These are phyloP conservation scores for Tetrastigma voinierianum DNA, from an alignment of 164 flowering plant species.

Conservation along the genomic window DNA sequence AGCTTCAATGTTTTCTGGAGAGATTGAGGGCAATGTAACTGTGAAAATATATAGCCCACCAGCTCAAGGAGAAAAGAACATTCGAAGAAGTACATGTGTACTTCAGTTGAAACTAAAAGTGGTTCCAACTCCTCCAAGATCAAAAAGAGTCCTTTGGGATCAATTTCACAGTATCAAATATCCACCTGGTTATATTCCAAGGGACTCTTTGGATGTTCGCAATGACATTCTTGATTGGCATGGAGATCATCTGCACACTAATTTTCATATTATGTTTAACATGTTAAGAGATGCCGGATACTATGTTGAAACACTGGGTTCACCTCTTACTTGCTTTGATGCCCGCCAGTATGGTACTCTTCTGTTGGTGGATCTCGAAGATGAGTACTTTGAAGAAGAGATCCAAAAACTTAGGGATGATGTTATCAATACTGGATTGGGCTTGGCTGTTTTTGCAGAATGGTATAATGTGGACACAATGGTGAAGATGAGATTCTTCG, in stretches of 20 bases:
- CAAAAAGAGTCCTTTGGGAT: slow-evolving; percentile 86
- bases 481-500: slow-evolving; percentile 98
- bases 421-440: slow-evolving; percentile 72
- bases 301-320: slow-evolving; percentile 91
- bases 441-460: slow-evolving; percentile 89
- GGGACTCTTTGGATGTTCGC: slow-evolving; percentile 98
- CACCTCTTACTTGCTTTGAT: slow-evolving; percentile 99
- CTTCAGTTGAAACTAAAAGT: slow-evolving; percentile 82
- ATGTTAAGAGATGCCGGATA: slow-evolving; percentile 93
- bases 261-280: slow-evolving; percentile 91
- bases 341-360: slow-evolving; percentile 96
- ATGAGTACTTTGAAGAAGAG: slow-evolving; percentile 88
- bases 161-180: slow-evolving; percentile 96
- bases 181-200: slow-evolving; percentile 97
- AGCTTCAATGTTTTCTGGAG: slow-evolving; percentile 82
- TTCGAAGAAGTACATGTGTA: slow-evolving; percentile 66
- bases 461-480: slow-evolving; percentile 99
- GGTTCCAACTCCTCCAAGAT: slow-evolving; percentile 86
- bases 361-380: slow-evolving; percentile 94
- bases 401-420: slow-evolving; percentile 83
- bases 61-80: slow-evolving; percentile 57
- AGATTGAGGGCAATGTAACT: slow-evolving; percentile 89
- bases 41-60: slow-evolving; percentile 80
- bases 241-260: slow-evolving; percentile 97
- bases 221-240: slow-evolving; percentile 99